Evolutionary conservation across 495 filamentous ascomycete genomes (phyloP).

Genomic region (Polyplosphaeria fusca): DNA sequence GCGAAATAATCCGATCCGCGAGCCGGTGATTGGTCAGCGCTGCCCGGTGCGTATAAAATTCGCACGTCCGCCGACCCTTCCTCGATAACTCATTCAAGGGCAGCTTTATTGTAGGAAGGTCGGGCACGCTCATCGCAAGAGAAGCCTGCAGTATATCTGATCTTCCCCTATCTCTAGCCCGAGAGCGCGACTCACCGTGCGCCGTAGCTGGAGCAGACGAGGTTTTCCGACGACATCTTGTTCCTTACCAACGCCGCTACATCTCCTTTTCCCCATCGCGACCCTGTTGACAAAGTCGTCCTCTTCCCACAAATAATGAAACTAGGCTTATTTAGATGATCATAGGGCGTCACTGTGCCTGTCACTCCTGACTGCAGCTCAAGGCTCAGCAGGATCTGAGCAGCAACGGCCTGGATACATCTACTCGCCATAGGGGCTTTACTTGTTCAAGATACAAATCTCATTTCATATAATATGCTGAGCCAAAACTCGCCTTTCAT

Average conservation of each 20-base stretch:
- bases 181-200: slow-evolving; percentile 52
- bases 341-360: too few species aligned
- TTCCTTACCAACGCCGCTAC: slow-evolving; percentile 66
- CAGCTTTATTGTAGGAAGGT: slow-evolving; percentile 88
- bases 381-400: too few species aligned
- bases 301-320: too few species aligned
- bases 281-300: too few species aligned
- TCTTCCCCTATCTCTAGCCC: slow-evolving; percentile 64
- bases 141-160: slow-evolving; percentile 40
- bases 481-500: too few species aligned
- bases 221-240: slow-evolving; percentile 46
- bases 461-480: too few species aligned
- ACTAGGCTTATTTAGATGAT: too few species aligned
- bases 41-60: slow-evolving; percentile 31
- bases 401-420: too few species aligned
- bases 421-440: too few species aligned
- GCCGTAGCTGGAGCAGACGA: slow-evolving; percentile 62
- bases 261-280: slow-evolving; percentile 35
- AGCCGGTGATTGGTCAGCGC: slow-evolving; percentile 36
- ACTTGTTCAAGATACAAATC: too few species aligned
- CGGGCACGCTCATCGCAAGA: slow-evolving; percentile 37
- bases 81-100: slow-evolving; percentile 56
- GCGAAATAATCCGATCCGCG: slow-evolving; percentile 18
- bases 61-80: slow-evolving; percentile 20
- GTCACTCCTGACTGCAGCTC: too few species aligned